phyloP scores from a whole-genome alignment of 768 basidiomycete genomes.

The Plicaturopsis crispa region DNA sequence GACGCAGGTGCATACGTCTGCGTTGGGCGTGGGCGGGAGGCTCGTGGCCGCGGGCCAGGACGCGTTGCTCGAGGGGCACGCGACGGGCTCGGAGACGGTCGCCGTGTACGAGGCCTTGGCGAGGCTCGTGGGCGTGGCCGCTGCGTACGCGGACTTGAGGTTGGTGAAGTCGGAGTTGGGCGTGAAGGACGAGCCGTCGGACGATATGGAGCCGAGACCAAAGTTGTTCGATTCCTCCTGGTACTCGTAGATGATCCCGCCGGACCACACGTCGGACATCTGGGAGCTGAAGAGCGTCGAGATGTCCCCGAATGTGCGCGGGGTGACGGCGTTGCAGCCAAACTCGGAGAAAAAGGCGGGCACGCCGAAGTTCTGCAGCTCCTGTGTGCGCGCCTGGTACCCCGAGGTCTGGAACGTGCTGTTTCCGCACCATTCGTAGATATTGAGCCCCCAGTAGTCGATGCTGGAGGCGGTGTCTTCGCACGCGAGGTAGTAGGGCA shows the following conservation, averaged over 20 bases:
- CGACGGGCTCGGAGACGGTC: constrained; percentile 43
- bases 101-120: no score
- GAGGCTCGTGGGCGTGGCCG: constrained; percentile 51
- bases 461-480: constrained; percentile 57
- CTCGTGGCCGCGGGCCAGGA: constrained; percentile 56
- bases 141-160: constrained; percentile 54
- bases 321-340: constrained; percentile 65
- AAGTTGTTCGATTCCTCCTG: constrained; percentile 64
- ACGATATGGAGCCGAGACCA: constrained; percentile 76
- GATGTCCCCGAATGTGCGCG: constrained; percentile 74
- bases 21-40: constrained; percentile 81
- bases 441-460: constrained; percentile 83
- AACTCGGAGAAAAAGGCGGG: constrained; percentile 89
- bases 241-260: constrained; percentile 84
- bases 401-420: constrained; percentile 52
- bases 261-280: constrained; percentile 80
- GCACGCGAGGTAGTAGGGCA: constrained; percentile 80
- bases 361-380: constrained; percentile 62
- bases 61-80: constrained; percentile 57
- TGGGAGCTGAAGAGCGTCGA: constrained; percentile 60
- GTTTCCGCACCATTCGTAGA: constrained; percentile 81
- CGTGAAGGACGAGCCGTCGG: constrained; percentile 59
- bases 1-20: constrained; percentile 73
- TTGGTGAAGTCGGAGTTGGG: constrained; percentile 60
- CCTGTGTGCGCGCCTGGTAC: constrained; percentile 38